Evolutionary conservation across 1,284 basidiomycete species (phyloP), one percentile per base, ranked within the genome.

Genomic region (Takashimella tepidaria): DNA sequence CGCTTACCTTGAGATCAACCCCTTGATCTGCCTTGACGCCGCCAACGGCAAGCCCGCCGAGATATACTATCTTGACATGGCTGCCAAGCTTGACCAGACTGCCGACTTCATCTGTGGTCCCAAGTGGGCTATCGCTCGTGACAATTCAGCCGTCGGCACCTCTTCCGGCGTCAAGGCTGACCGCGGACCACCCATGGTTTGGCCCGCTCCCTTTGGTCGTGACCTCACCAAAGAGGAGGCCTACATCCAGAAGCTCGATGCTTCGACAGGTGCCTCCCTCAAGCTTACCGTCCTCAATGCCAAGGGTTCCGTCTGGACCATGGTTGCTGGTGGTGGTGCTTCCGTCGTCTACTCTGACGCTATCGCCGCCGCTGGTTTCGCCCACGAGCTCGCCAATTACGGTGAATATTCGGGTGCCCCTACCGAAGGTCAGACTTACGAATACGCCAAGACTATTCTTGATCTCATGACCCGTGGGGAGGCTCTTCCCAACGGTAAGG

Each of bases 1-100:
- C 74, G 92, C 95, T 42, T 98, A 98, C 81, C 90, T 98, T 72
- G 95, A 98, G 79, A 98, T 98, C 79, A 98, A 98, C 83, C 96
- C 96, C 45, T 85, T 98, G 57, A 88, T 98, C 71, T 89, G 90
- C 71, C 86, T 97, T 67, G 92, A 96, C 75, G 85, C 82, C 58
- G 86, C 83, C 58, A 79, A 84, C 67, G 82, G 82, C 64, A 84
- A 83, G 58, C 80, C 86, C 64, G 85, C 87, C 53, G 84, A 85
- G 61, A 92, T 98, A 69, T 87, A 89, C 77, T 98, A 95, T 81
- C 87, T 98, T 66, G 96, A 98, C 77, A 98, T 98, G 93, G 96
- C 95, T 47, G 93, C 95, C 74, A 98, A 98, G 82, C 88, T 98
- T 66, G 96, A 98, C 76, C 77, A 83, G 76, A 98, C 95, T 20